Evolutionary conservation across 805 yeast species (phyloP), one percentile per base, ranked within the genome.

Genomic region (Wickerhamomyces pijperi): DNA sequence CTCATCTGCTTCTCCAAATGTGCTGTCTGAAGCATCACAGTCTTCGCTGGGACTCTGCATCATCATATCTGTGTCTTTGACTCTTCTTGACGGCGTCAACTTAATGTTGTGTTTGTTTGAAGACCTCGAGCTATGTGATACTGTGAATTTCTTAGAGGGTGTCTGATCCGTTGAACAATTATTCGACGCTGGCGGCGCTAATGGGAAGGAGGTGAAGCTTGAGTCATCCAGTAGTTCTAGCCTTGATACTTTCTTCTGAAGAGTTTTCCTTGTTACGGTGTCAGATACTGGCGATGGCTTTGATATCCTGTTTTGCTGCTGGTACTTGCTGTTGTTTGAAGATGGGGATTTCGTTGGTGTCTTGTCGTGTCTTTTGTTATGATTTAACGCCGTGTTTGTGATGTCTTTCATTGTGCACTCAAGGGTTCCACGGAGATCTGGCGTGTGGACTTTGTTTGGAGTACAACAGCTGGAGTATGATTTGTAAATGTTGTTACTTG

Each of bases 211-310:
- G 0, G 70, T 65, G 25, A 67, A 43, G 25, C 58, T 53, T 21
- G 48, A 43, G 43, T 54, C 48, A 40, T 67, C 68, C 3, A 64
- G 49, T 43, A 66, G 46, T 34, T 66, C 72, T 4, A 67, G 49
- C 19, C 58, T 55, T 6, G 70, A 64, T 14, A 45, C 38, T 33
- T 46, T 48, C 18, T 35, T 35, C 13, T 36, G 37, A 11, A 40
- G 36, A 33, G 29, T 14, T 14, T 25, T 25, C n/a, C 29, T 7
- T 13, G 13, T 12, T 11, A 12, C 14, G 4, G 12, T 25, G 5
- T 25, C 29, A 4, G 29, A 25, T 8, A 25, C 13, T 8, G 29
- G 29, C 29, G 29, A 25, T 4, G 29, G 29, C 13, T 25, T 25
- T 7, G 29, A 9, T 11, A 25, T 12, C 13, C n/a, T 25, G n/a